Conservation (phyloP, 371 early-diverging fungal species). For the Synchytrium microbalum region DNA sequence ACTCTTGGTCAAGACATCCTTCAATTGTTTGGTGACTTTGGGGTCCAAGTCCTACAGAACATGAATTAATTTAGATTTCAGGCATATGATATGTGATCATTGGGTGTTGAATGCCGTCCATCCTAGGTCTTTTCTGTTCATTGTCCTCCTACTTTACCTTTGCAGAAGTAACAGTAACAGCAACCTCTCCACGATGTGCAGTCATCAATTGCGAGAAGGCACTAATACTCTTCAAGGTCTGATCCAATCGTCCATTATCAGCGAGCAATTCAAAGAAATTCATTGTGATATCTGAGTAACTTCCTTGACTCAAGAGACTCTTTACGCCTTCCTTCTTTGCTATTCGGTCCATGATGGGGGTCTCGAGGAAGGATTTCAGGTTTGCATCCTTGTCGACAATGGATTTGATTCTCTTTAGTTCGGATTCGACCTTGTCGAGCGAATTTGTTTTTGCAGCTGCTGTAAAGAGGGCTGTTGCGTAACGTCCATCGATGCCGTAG, state of each 20-base stretch:
- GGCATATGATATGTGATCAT: neutral
- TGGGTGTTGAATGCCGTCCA: too few relatives aligned
- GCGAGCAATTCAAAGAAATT: conserved; percentile 87
- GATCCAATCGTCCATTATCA: conserved; percentile 88
- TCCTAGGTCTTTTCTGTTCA: too few relatives aligned
- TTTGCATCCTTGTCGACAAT: conserved; percentile 65
- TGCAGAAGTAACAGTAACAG: conserved; percentile 84
- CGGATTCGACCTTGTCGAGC: conserved; percentile 79
- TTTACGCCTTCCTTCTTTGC: conserved; percentile 71
- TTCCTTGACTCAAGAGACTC: conserved; percentile 51
- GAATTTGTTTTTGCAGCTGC: conserved; percentile 81
- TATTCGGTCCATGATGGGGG: conserved; percentile 74
- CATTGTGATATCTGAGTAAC: conserved; percentile 68
- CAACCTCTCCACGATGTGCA: conserved; percentile 86
- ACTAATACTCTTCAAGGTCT: conserved; percentile 71
- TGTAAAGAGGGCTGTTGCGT: conserved; percentile 93
- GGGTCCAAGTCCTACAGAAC: conserved; percentile 39
- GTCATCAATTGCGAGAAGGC: conserved; percentile 79
- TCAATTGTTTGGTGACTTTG: conserved; percentile 51
- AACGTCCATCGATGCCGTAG: conserved; percentile 93
- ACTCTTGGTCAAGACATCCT: conserved; percentile 56
- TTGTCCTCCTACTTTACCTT: too few relatives aligned
- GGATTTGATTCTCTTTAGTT: conserved; percentile 61
- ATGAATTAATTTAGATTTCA: neutral
- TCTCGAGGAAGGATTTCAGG: conserved; percentile 67